Evolutionary conservation across 2,329 filamentous ascomycete species (phyloP).

Genomic region (Hysterium pulicare): DNA sequence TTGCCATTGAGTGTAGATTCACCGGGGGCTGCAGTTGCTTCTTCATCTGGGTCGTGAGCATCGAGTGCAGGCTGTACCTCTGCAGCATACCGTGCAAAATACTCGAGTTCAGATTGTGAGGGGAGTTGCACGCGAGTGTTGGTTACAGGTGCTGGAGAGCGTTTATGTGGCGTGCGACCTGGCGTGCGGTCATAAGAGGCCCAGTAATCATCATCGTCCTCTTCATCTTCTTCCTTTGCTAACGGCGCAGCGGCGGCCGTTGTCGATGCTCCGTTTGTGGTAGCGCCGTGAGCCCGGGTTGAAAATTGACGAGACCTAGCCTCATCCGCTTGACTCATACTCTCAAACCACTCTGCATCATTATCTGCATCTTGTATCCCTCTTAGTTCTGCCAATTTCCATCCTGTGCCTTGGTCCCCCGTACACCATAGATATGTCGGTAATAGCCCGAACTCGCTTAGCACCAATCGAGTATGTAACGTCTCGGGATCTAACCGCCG

Average conservation of each 20-base stretch:
- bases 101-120: constrained; percentile 60
- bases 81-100: constrained; percentile 71
- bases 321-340: constrained; percentile 60
- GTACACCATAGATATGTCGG: constrained; percentile 69
- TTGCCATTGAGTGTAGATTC: constrained; percentile 56
- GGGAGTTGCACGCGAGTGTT: constrained; percentile 35
- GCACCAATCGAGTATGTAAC: constrained; percentile 62
- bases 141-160: constrained; percentile 57
- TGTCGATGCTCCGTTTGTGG: background rate
- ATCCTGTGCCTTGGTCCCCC: constrained; percentile 61
- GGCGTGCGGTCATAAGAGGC: constrained; percentile 73
- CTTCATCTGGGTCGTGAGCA: constrained; percentile 76
- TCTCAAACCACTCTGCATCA: constrained; percentile 55
- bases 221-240: constrained; percentile 49
- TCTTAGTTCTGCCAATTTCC: constrained; percentile 70
- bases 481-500: constrained; percentile 72
- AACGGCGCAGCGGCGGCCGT: constrained; percentile 1
- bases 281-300: constrained; percentile 16
- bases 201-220: constrained; percentile 79
- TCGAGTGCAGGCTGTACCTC: constrained; percentile 78
- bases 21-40: constrained; percentile 41
- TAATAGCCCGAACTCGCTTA: constrained; percentile 60
- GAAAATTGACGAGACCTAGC: constrained; percentile 20
- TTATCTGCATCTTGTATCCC: constrained; percentile 56
- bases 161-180: constrained; percentile 45